Evolutionary conservation across 805 yeast species (phyloP), one percentile per base, ranked within the genome.

Genomic region (Ogataea parapolymorpha): DNA sequence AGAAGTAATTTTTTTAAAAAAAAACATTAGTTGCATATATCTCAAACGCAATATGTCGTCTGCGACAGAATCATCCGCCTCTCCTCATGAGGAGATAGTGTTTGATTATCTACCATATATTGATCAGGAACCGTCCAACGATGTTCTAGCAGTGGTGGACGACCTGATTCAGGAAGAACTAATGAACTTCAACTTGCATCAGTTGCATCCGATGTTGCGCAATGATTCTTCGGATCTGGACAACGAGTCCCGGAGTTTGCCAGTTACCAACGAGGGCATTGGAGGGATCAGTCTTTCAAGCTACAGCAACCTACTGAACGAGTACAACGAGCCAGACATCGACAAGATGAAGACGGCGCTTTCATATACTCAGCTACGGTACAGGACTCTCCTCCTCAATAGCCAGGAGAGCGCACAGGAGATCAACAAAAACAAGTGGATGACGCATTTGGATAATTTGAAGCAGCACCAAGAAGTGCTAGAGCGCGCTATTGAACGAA

Each of bases 331-430:
- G 16, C 46, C 48, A 10, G 47, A 44, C 54, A 29, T 53, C 20
- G 41, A 46, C 18, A 46, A 55, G 18, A 44, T 68, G 48, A 62
- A 65, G 45, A 59, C 70, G 8, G 59, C 72, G 4, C 44, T 74
- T 20, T 66, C 70, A 23, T 72, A 72, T 50, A 53, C 73, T 3
- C 46, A 55, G 16, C 59, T 70, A 31, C 67, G 73, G 35, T 60
- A 65, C 22, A 51, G 76, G 14, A 65, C 70, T n/a, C 54, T 79
- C 16, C 26, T 43, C 9, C 42, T 51, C 17, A 53, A 60, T 26
- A 46, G 74, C 14, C 35, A 35, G 6, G 46, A 42, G 15, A 29
- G 37, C 14, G 42, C 36, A n/a, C 32, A 35, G 16, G 42, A 45
- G 14, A 35, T 35, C 10, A 41, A 47, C 26, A 54, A 58, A 40